Percentiles rank a stretch among this genome's conserved stretches.
phyloP scores from a whole-genome alignment of 2,329 filamentous ascomycete genomes.

The Neoscytalidium dimidiatum region DNA sequence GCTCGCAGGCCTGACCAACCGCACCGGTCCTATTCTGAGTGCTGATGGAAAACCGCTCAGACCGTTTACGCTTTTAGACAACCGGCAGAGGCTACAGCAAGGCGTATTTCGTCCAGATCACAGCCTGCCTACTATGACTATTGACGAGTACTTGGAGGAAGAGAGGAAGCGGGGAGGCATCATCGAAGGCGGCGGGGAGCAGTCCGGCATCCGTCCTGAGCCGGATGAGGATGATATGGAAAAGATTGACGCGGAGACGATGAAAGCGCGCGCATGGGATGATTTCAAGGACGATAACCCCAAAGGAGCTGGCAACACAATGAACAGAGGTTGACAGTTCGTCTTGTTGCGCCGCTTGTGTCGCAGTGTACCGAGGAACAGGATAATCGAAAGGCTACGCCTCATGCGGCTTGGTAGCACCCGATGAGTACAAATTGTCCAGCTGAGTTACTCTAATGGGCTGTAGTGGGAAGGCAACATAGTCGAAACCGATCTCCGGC shows the following conservation, averaged over 20 bases:
- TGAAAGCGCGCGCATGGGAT: conserved; percentile 95
- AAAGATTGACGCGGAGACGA: conserved; percentile 84
- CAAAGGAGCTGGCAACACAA: conserved; percentile 77
- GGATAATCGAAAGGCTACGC: background rate
- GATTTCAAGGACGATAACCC: conserved; percentile 91
- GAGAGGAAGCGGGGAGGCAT: conserved; percentile 83
- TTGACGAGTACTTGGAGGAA: conserved; percentile 96
- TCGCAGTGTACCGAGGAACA: background rate
- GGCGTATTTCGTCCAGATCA: conserved; percentile 90
- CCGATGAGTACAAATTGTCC: background rate
- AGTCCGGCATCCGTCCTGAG: conserved; percentile 67
- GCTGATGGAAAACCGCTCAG: conserved; percentile 80
- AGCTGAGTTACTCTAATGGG: background rate
- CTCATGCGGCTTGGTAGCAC: background rate
- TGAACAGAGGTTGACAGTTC: conserved; percentile 66
- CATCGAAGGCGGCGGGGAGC: conserved; percentile 84
- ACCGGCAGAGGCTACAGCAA: conserved; percentile 71
- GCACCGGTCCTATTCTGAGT: conserved; percentile 71
- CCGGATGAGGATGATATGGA: conserved; percentile 88
- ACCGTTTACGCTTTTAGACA: conserved; percentile 84
- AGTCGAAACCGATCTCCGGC: background rate
- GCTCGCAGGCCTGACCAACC: conserved; percentile 44
- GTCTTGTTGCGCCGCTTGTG: background rate
- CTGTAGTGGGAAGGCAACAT: background rate
- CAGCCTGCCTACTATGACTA: conserved; percentile 94